Conservation (phyloP, 2,329 filamentous ascomycete genomes). For the Colletotrichum musae region DNA sequence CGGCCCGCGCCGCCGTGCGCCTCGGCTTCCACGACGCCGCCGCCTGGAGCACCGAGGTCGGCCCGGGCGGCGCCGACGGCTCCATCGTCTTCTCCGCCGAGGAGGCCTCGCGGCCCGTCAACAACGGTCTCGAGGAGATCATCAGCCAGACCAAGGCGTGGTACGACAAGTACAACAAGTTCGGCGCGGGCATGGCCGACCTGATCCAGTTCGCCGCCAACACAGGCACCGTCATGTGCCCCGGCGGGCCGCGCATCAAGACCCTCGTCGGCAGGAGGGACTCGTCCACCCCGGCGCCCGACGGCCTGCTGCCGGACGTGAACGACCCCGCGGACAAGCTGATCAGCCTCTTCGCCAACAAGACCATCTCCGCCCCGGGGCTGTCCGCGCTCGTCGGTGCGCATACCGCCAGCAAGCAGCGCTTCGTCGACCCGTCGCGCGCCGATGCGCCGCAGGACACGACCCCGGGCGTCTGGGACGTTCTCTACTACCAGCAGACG, state of each 20-base stretch:
- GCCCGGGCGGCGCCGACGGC: slow-evolving; percentile 59
- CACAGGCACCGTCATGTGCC: slow-evolving; percentile 64
- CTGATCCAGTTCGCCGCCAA: slow-evolving; percentile 68
- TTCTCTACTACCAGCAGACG: slow-evolving; percentile 63
- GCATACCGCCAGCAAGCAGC: slow-evolving; percentile 66
- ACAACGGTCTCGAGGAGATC: slow-evolving; percentile 63
- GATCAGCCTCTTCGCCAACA: slow-evolving; percentile 64
- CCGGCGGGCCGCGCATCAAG: slow-evolving; percentile 61
- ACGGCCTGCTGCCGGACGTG: slow-evolving; percentile 59
- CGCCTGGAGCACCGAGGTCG: slow-evolving; percentile 55
- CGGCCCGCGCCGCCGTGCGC: slow-evolving; percentile 60
- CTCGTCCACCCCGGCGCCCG: slow-evolving; percentile 54
- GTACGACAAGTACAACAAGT: slow-evolving; percentile 57
- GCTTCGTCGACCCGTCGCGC: slow-evolving; percentile 56
- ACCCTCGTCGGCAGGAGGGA: slow-evolving; percentile 68
- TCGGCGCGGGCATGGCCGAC: slow-evolving; percentile 65
- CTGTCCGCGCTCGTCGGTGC: slow-evolving; percentile 69
- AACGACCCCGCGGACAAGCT: slow-evolving; percentile 60
- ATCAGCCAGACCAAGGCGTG: slow-evolving; percentile 55
- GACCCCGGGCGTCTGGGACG: slow-evolving; percentile 67
- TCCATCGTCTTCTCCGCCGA: slow-evolving; percentile 55
- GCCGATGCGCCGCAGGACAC: slow-evolving; percentile 65
- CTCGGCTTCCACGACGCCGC: slow-evolving; percentile 65
- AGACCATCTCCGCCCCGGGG: slow-evolving; percentile 66
- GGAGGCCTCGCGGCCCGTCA: slow-evolving; percentile 55